Evolutionary conservation across 805 yeast genomes (phyloP).

Genomic region (Clavispora fructus): DNA sequence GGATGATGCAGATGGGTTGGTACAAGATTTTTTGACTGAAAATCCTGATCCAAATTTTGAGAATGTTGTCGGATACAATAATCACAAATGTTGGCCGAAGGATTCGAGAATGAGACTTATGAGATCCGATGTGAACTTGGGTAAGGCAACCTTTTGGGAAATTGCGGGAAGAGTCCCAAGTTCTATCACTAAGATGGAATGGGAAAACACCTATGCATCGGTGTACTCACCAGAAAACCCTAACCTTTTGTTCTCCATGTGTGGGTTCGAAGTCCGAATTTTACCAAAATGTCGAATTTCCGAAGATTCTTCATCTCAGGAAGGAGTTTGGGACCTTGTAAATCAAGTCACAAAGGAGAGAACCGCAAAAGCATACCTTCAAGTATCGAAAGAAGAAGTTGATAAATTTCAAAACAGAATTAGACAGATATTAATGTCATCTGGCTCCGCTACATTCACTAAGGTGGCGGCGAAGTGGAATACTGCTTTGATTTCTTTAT

Average conservation of each 20-base stretch:
- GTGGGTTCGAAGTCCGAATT: conserved; percentile 92
- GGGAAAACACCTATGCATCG: conserved; percentile 80
- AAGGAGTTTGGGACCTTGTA: conserved; percentile 88
- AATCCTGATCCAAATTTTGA: conserved; percentile 93
- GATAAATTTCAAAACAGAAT: conserved; percentile 77
- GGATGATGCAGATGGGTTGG: conserved; percentile 69
- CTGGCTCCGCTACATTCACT: conserved; percentile 93
- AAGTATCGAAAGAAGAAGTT: conserved; percentile 77
- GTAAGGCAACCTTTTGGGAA: conserved; percentile 92
- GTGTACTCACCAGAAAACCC: conserved; percentile 91
- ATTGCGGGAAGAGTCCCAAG: conserved; percentile 72
- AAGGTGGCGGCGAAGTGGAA: conserved; percentile 96
- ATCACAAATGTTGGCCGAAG: conserved; percentile 90
- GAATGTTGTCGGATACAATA: conserved; percentile 78
- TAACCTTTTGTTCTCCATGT: conserved; percentile 80
- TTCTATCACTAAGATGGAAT: conserved; percentile 63
- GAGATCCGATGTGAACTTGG: conserved; percentile 87
- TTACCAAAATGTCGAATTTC: conserved; percentile 64
- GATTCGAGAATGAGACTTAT: conserved; percentile 87
- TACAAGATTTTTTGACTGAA: conserved; percentile 71
- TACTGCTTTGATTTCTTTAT: conserved; percentile 78
- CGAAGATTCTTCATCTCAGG: conserved; percentile 52
- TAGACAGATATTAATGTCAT: conserved; percentile 86
- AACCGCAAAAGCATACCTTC: conserved; percentile 81
- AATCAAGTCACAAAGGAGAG: conserved; percentile 71